Percentiles rank a stretch among this genome's conserved stretches.
phyloP scores from a whole-genome alignment of 176 grass and related monocot genomes.

The Hsuehochloa calcarea region DNA sequence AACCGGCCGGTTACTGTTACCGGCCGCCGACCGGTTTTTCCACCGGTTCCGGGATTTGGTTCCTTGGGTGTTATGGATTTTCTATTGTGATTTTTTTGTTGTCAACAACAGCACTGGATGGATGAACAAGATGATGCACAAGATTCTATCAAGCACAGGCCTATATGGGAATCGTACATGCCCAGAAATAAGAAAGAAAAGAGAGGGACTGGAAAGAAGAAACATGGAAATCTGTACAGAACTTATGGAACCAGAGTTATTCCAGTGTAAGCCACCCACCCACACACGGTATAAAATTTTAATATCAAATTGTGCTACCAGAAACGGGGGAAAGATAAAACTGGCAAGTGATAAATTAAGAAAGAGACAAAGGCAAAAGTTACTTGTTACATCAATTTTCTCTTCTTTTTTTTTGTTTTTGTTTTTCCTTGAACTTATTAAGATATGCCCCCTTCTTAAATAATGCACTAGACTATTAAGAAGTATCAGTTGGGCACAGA shows the following conservation, averaged over 20 bases:
- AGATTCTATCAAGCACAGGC: slow-evolving; percentile 84
- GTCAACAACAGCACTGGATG: slow-evolving; percentile 65
- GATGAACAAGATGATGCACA: slow-evolving; percentile 50
- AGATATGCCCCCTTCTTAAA: neutral
- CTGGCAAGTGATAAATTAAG: neutral
- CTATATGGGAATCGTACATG: slow-evolving; percentile 94
- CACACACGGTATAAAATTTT: neutral
- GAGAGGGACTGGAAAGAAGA: slow-evolving; percentile 73
- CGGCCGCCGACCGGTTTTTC: too few relatives aligned
- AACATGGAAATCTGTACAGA: slow-evolving; percentile 60
- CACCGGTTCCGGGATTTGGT: too few relatives aligned
- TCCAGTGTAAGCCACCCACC: slow-evolving; percentile 61
- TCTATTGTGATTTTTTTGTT: neutral
- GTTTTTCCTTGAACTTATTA: neutral
- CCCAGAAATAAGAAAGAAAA: slow-evolving; percentile 72
- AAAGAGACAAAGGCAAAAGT: neutral
- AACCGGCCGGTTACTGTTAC: too few relatives aligned
- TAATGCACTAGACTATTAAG: neutral
- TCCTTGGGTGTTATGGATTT: neutral
- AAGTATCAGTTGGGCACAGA: neutral
- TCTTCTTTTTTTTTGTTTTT: neutral
- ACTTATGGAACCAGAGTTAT: slow-evolving; percentile 98
- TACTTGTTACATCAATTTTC: neutral
- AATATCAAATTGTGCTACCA: slow-evolving; percentile 12
- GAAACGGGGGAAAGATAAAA: neutral